phyloP scores from a whole-genome alignment of 2,329 filamentous ascomycete genomes.

The Ophiosphaerella narmari region DNA sequence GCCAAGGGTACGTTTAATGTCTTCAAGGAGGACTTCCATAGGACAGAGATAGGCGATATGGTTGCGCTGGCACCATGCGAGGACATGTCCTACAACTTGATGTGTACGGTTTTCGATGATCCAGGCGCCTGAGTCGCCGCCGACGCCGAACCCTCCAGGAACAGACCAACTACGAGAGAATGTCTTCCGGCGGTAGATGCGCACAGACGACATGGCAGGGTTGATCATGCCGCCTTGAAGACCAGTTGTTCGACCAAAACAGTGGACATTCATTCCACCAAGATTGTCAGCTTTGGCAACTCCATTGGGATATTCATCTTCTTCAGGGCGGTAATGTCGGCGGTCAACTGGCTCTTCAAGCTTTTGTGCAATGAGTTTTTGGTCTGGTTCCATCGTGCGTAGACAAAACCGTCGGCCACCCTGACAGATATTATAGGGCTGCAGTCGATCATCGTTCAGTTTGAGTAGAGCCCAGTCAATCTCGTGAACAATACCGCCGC shows the following conservation, averaged over 20 bases:
- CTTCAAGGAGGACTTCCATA: constrained; percentile 86
- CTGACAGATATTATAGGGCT: constrained; percentile 73
- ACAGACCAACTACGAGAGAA: constrained; percentile 75
- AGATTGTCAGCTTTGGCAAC: constrained; percentile 66
- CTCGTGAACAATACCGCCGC: constrained; percentile 78
- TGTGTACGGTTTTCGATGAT: constrained; percentile 80
- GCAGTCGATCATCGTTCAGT: constrained; percentile 72
- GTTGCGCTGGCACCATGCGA: constrained; percentile 83
- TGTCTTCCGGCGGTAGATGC: constrained; percentile 81
- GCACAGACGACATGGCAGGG: constrained; percentile 78
- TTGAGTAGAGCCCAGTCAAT: constrained; percentile 95
- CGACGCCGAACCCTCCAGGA: constrained; percentile 67
- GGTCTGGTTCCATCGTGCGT: constrained; percentile 27
- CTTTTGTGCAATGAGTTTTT: constrained; percentile 35
- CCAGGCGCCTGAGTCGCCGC: constrained; percentile 93
- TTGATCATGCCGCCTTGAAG: constrained; percentile 79
- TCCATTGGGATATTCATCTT: constrained; percentile 58
- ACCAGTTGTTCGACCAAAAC: constrained; percentile 84
- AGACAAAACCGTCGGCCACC: constrained; percentile 50
- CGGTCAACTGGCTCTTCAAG: constrained; percentile 43
- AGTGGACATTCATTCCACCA: constrained; percentile 80
- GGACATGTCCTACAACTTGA: constrained; percentile 83
- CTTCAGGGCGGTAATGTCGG: constrained; percentile 39
- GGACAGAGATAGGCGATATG: constrained; percentile 89
- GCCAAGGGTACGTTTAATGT: constrained; percentile 79